Base-by-base conservation (phyloP, 1,139 yeast genomes). In the Lodderomyces theae region DNA sequence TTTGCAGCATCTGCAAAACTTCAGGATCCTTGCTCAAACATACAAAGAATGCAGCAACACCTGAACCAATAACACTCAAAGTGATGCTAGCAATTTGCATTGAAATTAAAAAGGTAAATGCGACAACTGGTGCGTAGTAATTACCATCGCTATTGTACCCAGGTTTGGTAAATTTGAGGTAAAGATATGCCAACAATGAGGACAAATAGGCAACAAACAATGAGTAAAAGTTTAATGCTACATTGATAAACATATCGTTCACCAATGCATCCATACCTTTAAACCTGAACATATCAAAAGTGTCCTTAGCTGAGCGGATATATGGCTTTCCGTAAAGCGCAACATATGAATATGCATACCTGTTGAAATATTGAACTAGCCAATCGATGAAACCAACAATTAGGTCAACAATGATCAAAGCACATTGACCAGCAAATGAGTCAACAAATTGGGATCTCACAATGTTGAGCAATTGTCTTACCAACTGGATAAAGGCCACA, bases 21-120 rank as follows among this genome's bases (percentile, higher is more conserved):
- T 88, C 94, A 0, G 97, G 96, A 53, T 89, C 95, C 52, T 82
- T 81, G 10, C 94, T 92, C 57, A 87, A 71, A 1, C 95, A 92
- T 37, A 89, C 83, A 61, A 89, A 89, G 60, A 90, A 83, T 0
- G 96, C 85, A 3, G 95, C 80, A 1, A 85, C 79, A 11, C 97
- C 97, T 1, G 90, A 81, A 46, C 80, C 81, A 45, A 89, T 80
- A 1, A 88, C 85, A 17, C 85, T 81, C 45, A 82, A 78, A 17
- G 89, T 70, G 46, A 88, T 73, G 51, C 86, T 79, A 42, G 86
- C 77, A 43, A 90, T 77, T 63, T 90, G 96, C 32, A 86, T 69
- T 0, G 92, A 77, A 45, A 90, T 80, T 37, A 88, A 67, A 57
- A 87, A 85, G 1, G 88, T 67, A 60, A 83, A 87, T 1, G 90